Evolutionary conservation across 768 basidiomycete genomes (phyloP).

Genomic region (Tephrocybe sp.): DNA sequence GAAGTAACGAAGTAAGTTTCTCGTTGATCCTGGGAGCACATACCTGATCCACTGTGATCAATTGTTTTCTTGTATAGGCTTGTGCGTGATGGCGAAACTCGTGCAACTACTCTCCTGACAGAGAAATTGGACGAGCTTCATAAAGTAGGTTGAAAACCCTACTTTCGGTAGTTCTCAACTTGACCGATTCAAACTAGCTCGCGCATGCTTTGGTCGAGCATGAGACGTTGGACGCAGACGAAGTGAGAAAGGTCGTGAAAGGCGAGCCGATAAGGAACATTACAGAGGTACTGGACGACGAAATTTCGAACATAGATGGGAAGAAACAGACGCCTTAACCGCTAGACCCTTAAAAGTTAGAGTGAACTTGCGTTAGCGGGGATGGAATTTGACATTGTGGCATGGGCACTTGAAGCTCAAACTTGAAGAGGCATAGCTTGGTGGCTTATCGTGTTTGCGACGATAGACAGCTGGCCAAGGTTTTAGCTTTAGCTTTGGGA

Average conservation of each 20-base stretch:
- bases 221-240: conserved; percentile 86
- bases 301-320: conserved; percentile 38
- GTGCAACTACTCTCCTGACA: conserved; percentile 64
- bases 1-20: conserved; percentile 77
- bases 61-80: conserved; percentile 37
- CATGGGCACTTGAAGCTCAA: too few species aligned
- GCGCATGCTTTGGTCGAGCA: conserved; percentile 92
- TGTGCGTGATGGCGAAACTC: conserved; percentile 67
- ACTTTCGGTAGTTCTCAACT: background rate
- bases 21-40: background rate
- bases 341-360: background rate
- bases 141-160: conserved; percentile 42
- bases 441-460: too few species aligned
- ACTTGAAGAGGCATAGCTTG: too few species aligned
- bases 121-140: conserved; percentile 75
- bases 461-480: too few species aligned
- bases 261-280: conserved; percentile 79
- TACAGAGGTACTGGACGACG: conserved; percentile 63
- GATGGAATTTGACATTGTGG: too few species aligned
- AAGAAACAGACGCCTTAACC: conserved; percentile 13
- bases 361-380: background rate
- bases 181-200: conserved; percentile 47
- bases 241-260: conserved; percentile 82
- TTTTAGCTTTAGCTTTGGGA: background rate
- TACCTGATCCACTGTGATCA: conserved; percentile 9